Percentiles rank a stretch among this genome's conserved stretches.
phyloP scores from a whole-genome alignment of 2,329 filamentous ascomycete genomes.

The Rhinocladiella similis region DNA sequence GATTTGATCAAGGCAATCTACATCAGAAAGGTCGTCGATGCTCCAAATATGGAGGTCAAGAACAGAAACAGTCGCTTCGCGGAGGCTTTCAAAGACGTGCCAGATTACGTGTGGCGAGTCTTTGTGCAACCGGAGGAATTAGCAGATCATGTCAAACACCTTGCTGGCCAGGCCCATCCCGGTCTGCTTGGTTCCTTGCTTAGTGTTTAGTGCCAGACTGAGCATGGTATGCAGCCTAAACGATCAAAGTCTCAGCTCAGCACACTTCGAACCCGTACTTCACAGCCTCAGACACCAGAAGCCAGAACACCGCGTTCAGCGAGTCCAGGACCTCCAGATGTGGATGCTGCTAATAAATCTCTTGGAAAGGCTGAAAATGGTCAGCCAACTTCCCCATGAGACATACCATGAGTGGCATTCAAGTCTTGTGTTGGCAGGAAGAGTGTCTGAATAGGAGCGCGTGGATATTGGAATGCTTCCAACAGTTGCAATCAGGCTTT shows the following conservation, averaged over 20 bases:
- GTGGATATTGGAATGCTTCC: background rate
- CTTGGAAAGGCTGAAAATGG: background rate
- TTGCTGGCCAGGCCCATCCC: slow-evolving; percentile 24
- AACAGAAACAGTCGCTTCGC: slow-evolving; percentile 76
- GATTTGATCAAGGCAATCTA: slow-evolving; percentile 81
- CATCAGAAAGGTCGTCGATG: slow-evolving; percentile 79
- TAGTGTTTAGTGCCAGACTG: slow-evolving; percentile 21
- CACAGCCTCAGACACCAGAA: slow-evolving; percentile 14
- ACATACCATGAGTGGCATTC: background rate
- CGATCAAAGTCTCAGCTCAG: slow-evolving; percentile 9
- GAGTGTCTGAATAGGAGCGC: background rate
- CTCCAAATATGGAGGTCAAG: slow-evolving; percentile 72
- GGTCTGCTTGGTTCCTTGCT: slow-evolving; percentile 18
- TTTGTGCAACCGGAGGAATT: slow-evolving; percentile 76
- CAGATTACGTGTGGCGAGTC: slow-evolving; percentile 71
- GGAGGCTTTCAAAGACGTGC: slow-evolving; percentile 75
- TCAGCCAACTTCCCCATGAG: background rate
- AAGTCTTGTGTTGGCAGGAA: background rate
- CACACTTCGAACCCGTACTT: background rate
- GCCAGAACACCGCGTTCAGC: slow-evolving; percentile 16
- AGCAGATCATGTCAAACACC: slow-evolving; percentile 34
- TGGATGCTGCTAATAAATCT: background rate
- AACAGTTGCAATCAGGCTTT: too few species aligned
- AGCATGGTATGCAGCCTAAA: slow-evolving; percentile 11
- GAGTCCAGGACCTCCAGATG: slow-evolving; percentile 5